Conservation (phyloP, 179 eudicot genomes). For the Silene noctiflora region DNA sequence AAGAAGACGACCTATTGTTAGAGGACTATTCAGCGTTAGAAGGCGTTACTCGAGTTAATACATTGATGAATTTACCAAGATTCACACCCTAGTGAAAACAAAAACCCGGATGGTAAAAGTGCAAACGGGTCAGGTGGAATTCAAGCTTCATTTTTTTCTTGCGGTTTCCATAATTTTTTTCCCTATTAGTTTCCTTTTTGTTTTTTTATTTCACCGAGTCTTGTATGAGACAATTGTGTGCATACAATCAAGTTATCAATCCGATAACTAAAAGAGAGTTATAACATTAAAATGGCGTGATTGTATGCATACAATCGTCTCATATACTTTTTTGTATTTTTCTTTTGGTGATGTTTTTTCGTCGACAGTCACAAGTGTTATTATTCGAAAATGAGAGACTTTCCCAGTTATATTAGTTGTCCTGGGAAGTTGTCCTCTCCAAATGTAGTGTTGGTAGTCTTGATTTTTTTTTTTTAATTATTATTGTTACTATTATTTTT, state of each 20-base stretch:
- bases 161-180: neutral
- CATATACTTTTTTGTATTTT: neutral
- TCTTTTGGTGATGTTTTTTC: slow-evolving; percentile 1
- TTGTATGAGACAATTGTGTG: neutral
- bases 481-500: no score
- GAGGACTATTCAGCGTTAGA: slow-evolving; percentile 77
- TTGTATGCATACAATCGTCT: neutral
- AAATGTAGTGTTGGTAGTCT: slow-evolving; percentile 21
- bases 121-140: slow-evolving; percentile 14
- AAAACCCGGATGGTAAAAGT: slow-evolving; percentile 3
- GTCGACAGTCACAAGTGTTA: slow-evolving; percentile 14
- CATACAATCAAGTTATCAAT: neutral
- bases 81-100: slow-evolving; percentile 33
- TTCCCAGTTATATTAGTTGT: slow-evolving; percentile 34
- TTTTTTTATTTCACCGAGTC: neutral
- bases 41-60: slow-evolving; percentile 76
- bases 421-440: slow-evolving; percentile 30
- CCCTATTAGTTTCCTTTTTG: neutral
- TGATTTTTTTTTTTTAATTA: slow-evolving; percentile 16
- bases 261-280: neutral
- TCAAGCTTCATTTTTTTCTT: neutral
- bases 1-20: slow-evolving; percentile 26
- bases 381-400: slow-evolving; percentile 23
- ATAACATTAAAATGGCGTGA: neutral
- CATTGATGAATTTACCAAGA: slow-evolving; percentile 65